These are phyloP conservation scores for Neofusicoccum sp. DNA, from an alignment of 2,329 filamentous ascomycete genomes.

Conservation along the genomic window DNA sequence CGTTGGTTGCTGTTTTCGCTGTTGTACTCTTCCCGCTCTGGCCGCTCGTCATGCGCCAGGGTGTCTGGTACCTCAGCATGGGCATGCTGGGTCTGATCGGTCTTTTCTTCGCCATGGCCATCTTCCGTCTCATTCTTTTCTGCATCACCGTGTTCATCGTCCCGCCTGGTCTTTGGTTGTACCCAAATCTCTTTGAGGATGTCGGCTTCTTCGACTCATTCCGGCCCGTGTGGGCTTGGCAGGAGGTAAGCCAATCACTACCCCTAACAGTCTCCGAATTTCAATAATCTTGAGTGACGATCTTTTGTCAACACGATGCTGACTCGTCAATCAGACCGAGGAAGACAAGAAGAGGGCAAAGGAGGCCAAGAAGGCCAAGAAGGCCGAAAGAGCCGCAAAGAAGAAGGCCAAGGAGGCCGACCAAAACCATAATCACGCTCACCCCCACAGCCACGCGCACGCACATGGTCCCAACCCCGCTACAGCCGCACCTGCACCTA, in stretches of 20 bases:
- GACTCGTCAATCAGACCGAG: slow-evolving; percentile 31
- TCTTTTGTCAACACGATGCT: neutral
- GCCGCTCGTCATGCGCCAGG: slow-evolving; percentile 86
- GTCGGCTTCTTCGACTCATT: slow-evolving; percentile 98
- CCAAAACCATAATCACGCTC: slow-evolving; percentile 28
- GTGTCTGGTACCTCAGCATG: slow-evolving; percentile 97
- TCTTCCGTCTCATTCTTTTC: slow-evolving; percentile 94
- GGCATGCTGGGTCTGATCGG: slow-evolving; percentile 87
- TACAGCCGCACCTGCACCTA: slow-evolving; percentile 29
- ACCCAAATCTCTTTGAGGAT: slow-evolving; percentile 97
- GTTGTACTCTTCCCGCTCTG: slow-evolving; percentile 95
- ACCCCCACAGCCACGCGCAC: slow-evolving; percentile 38
- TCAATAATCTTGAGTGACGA: neutral
- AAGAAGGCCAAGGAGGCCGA: slow-evolving; percentile 27
- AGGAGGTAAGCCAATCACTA: slow-evolving; percentile 68
- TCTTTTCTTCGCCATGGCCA: slow-evolving; percentile 96
- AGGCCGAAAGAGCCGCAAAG: slow-evolving; percentile 25
- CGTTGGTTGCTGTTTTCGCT: slow-evolving; percentile 80
- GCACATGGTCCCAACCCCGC: slow-evolving; percentile 34
- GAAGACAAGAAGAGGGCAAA: slow-evolving; percentile 41
- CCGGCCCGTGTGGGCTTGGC: slow-evolving; percentile 95
- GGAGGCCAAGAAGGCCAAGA: slow-evolving; percentile 32
- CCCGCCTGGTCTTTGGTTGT: slow-evolving; percentile 93
- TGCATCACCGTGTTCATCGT: slow-evolving; percentile 84
- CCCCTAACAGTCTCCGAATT: neutral